These are phyloP conservation scores for Rusavskia elegans DNA, from an alignment of 495 filamentous ascomycete species.

Conservation along the genomic window DNA sequence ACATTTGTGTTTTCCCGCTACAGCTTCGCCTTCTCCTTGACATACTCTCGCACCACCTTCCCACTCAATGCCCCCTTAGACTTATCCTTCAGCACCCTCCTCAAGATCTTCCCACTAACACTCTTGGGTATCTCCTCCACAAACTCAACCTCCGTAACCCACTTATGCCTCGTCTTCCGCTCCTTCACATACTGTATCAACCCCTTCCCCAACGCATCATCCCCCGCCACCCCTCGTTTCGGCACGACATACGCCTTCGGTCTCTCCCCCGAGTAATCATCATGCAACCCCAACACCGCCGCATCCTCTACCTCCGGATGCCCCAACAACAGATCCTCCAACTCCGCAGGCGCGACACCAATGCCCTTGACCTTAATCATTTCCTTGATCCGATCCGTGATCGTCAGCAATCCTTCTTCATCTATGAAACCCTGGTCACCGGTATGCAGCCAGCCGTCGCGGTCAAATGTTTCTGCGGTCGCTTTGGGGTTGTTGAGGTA, in stretches of 20 bases:
- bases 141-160: constrained; percentile 50
- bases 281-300: constrained; percentile 40
- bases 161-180: constrained; percentile 49
- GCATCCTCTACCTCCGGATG: constrained; percentile 42
- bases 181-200: constrained; percentile 40
- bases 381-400: constrained; percentile 57
- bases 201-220: constrained; percentile 21
- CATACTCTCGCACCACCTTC: constrained; percentile 21
- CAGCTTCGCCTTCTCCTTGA: constrained; percentile 24
- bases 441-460: constrained; percentile 46
- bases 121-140: constrained; percentile 48
- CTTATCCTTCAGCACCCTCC: constrained; percentile 35
- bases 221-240: constrained; percentile 19
- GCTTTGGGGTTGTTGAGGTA: constrained; percentile 39
- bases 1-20: constrained; percentile 5
- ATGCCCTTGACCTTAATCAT: constrained; percentile 65
- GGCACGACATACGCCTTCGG: constrained; percentile 48
- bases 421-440: constrained; percentile 50
- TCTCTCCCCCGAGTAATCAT: constrained; percentile 44
- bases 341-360: constrained; percentile 52
- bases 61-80: constrained; percentile 9
- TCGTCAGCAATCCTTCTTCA: constrained; percentile 36
- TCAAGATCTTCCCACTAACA: constrained; percentile 51
- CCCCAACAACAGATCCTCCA: constrained; percentile 47
- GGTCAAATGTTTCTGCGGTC: constrained; percentile 42